Conservation (phyloP, 345 rosid species). For the Geranium rotundifolium region DNA sequence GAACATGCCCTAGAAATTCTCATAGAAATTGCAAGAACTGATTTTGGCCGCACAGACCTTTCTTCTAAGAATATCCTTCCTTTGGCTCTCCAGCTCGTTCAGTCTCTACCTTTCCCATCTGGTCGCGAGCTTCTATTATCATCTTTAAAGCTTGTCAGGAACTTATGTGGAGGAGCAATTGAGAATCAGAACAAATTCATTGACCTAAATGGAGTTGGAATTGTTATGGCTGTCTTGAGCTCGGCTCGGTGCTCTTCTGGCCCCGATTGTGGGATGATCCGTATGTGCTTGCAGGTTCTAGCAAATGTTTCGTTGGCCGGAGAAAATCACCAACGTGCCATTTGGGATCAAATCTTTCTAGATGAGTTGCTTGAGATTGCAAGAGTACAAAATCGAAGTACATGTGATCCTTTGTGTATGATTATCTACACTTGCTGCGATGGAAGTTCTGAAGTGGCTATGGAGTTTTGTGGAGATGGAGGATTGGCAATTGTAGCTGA, state of each 20-base stretch:
- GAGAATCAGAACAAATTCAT: constrained; percentile 47
- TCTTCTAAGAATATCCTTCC: constrained; percentile 42
- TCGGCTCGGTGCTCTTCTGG: constrained; percentile 11
- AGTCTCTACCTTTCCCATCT: constrained; percentile 22
- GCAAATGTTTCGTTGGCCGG: constrained; percentile 66
- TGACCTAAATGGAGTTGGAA: constrained; percentile 27
- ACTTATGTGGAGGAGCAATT: constrained; percentile 63
- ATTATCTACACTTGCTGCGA: constrained; percentile 49
- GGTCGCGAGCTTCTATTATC: constrained; percentile 20
- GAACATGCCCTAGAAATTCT: constrained; percentile 45
- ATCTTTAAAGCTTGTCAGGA: constrained; percentile 54
- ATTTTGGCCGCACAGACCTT: constrained; percentile 44
- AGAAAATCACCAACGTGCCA: constrained; percentile 38
- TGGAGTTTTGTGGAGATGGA: constrained; percentile 30
- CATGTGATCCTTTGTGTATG: constrained; percentile 74
- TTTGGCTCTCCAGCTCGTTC: constrained; percentile 27
- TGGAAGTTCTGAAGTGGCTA: constrained; percentile 29
- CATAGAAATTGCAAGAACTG: constrained; percentile 27
- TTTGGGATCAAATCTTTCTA: constrained; percentile 49
- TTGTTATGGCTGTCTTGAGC: constrained; percentile 21
- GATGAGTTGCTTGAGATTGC: constrained; percentile 35
- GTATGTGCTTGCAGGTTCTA: constrained; percentile 48
- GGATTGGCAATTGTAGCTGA: constrained; percentile 40
- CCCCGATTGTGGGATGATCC: constrained; percentile 32
- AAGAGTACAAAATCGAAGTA: constrained; percentile 28